These are phyloP conservation scores for Pezicula carpinea DNA, from an alignment of 2,329 filamentous ascomycete genomes.

Conservation along the genomic window DNA sequence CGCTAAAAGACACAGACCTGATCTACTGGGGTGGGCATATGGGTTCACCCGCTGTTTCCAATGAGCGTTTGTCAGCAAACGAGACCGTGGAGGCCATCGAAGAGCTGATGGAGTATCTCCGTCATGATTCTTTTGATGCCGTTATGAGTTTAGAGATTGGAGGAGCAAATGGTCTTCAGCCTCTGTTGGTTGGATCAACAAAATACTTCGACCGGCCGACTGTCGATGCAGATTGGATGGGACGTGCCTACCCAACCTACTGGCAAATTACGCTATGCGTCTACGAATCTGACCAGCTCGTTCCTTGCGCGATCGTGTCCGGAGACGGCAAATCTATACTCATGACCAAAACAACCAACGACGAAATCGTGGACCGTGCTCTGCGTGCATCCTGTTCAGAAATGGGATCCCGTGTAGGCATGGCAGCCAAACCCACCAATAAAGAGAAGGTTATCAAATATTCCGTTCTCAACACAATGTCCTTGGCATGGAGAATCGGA, in stretches of 20 bases:
- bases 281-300: conserved; percentile 33
- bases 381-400: conserved; percentile 36
- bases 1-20: conserved; percentile 38
- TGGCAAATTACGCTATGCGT: conserved; percentile 42
- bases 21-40: conserved; percentile 40
- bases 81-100: conserved; percentile 34
- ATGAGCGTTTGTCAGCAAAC: conserved; percentile 37
- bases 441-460: conserved; percentile 31
- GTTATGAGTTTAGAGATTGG: conserved; percentile 37
- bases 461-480: conserved; percentile 36
- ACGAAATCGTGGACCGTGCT: conserved; percentile 37
- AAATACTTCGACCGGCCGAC: conserved; percentile 31
- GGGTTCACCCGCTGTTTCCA: conserved; percentile 37
- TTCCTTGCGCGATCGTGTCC: conserved; percentile 40
- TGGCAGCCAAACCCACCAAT: conserved; percentile 35
- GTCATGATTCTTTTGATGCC: conserved; percentile 27
- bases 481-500: conserved; percentile 47
- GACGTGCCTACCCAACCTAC: conserved; percentile 39
- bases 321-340: conserved; percentile 39
- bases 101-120: conserved; percentile 31
- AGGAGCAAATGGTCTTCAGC: conserved; percentile 34
- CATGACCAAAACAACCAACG: conserved; percentile 36
- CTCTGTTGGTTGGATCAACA: conserved; percentile 22
- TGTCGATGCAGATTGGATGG: conserved; percentile 42
- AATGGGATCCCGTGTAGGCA: conserved; percentile 37